Evolutionary conservation across 306 rosid species (phyloP), one percentile per base, ranked within the genome.

Genomic region (Sechiopsis laciniata): DNA sequence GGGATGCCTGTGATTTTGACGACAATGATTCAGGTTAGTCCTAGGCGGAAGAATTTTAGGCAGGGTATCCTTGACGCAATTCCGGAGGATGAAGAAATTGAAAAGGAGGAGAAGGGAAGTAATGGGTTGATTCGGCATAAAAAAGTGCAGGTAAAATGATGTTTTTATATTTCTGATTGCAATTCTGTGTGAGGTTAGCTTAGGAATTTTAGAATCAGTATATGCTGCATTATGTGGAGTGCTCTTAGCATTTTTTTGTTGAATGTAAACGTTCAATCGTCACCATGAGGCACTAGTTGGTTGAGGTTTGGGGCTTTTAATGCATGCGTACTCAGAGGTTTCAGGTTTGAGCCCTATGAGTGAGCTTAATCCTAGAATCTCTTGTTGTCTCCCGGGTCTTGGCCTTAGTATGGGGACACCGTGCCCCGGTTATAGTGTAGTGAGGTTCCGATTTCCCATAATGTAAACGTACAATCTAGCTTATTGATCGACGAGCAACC

Each of bases 1-100:
- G 90, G 97, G 0, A 78, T 81, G 78, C 97, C 97, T 2, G 94
- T 87, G 80, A 91, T 91, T 45, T 74, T 91, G 77, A 89, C 87
- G 2, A 86, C 84, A 83, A 87, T 83, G 4, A 87, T 89, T 81
- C 93, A 81, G 82, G 63, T 89, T 80, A 89, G 90, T 72, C 96
- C 94, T 0, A 74, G 87, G 80, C 74, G 94, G 88, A 89, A 87
- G 76, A 75, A 78, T 26, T 60, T 83, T 1, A 77, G 87, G 20
- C 96, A 86, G n/a, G 63, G 77, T 52, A 78, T 63, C 52, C 83
- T 91, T 15, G 96, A 91, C 75, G 96, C 90, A 2, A 91, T 91
- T 81, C 97, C 97, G 8, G 97, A 91, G 81, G 94, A 89, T 55
- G 96, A 89, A 66, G 97, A 89, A 64, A 72, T 85, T 72, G 88